Percentiles rank a stretch among this genome's conserved stretches.
phyloP scores from a whole-genome alignment of 1,284 basidiomycete genomes.

The Irpex sp. region DNA sequence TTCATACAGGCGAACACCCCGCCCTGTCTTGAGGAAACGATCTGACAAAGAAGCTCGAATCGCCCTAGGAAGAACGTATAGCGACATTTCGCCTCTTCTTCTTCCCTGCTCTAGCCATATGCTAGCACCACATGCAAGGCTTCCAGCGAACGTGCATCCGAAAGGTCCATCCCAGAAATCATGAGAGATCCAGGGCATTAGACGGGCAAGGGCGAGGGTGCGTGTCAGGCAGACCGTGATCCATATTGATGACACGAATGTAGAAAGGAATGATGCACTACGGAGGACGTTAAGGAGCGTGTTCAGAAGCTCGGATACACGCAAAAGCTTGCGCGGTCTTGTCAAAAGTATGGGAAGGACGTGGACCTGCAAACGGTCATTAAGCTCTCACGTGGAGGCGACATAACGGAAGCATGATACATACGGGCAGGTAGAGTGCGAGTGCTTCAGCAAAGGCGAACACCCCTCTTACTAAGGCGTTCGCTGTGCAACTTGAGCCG shows the following conservation, averaged over 20 bases:
- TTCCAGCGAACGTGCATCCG: slow-evolving; percentile 64
- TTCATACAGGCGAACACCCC: slow-evolving; percentile 42
- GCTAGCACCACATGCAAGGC: slow-evolving; percentile 66
- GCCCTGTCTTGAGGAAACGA: slow-evolving; percentile 44
- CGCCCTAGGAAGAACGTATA: slow-evolving; percentile 73
- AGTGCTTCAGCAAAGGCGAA: slow-evolving; percentile 60
- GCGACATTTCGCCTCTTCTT: slow-evolving; percentile 70
- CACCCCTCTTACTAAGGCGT: slow-evolving; percentile 46
- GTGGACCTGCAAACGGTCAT: slow-evolving; percentile 47
- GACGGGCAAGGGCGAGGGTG: slow-evolving; percentile 55
- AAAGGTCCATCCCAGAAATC: slow-evolving; percentile 74
- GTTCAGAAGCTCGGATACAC: slow-evolving; percentile 33
- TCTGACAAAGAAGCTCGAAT: slow-evolving; percentile 57
- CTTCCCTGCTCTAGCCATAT: slow-evolving; percentile 72
- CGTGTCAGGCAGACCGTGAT: slow-evolving; percentile 63
- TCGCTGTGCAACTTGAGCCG: slow-evolving; percentile 54
- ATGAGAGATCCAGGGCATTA: slow-evolving; percentile 64
- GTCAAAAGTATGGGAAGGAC: slow-evolving; percentile 61
- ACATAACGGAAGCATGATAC: slow-evolving; percentile 13
- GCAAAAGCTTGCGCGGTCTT: slow-evolving; percentile 49
- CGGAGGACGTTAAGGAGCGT: slow-evolving; percentile 49
- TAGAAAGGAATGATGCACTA: slow-evolving; percentile 67
- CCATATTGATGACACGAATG: slow-evolving; percentile 70
- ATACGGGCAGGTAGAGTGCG: slow-evolving; percentile 64
- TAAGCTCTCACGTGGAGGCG: not conserved